Percentiles rank a stretch among this genome's conserved stretches.
Conservation (phyloP, 225 moss, liverwort and hornwort species). For the Pseudisothecium myosuroides region DNA sequence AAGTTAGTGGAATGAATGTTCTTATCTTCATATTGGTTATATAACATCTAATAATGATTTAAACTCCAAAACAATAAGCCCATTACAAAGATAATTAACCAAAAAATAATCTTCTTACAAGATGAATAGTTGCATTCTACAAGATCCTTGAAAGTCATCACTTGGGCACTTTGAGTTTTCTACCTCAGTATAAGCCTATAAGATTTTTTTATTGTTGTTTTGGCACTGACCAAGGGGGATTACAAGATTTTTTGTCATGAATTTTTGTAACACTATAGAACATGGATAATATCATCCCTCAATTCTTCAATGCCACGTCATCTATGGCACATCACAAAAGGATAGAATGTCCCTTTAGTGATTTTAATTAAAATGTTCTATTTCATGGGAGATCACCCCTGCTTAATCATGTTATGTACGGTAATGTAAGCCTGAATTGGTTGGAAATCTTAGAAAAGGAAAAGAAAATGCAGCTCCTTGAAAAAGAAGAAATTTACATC, state of each 20-base stretch:
- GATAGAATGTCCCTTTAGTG: neutral
- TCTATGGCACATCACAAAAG: neutral
- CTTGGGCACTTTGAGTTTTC: rapidly evolving
- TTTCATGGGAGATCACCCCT: neutral
- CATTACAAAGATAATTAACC: neutral
- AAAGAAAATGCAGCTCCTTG: neutral
- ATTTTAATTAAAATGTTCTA: neutral
- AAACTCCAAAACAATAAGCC: rapidly evolving
- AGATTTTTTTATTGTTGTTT: no score
- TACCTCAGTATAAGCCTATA: neutral
- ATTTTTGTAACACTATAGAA: neutral
- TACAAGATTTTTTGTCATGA: neutral
- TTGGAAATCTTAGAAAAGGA: neutral
- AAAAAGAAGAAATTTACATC: neutral
- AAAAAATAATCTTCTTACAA: neutral
- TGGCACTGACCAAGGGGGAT: rapidly evolving
- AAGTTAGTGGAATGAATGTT: no score
- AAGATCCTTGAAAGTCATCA: no score
- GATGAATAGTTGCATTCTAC: neutral
- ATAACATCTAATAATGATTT: neutral
- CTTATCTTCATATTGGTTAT: neutral
- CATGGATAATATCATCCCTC: neutral
- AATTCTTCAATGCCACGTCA: neutral
- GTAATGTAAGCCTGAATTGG: neutral
- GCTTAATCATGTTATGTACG: neutral